Evolutionary conservation across 2,329 filamentous ascomycete genomes (phyloP), one percentile per base, ranked within the genome.

Genomic region (Fusarium acutatum): DNA sequence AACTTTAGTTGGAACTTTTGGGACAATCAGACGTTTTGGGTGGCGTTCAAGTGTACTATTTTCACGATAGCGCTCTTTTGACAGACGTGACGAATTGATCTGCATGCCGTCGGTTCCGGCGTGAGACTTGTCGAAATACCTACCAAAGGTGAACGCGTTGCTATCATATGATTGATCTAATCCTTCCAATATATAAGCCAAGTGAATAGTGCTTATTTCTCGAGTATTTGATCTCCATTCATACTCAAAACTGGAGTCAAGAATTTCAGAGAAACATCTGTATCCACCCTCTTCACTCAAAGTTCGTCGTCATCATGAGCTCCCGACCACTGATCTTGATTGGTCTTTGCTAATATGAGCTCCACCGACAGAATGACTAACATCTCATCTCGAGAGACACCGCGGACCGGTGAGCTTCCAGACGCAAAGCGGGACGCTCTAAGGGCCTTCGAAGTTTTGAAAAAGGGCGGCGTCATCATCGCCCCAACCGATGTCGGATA

Each of bases 91-190:
- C 11, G 22, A 34, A 28, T 37, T 53, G 53, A 59, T 59, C 43
- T 37, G 32, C 56, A 32, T 59, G 41, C 41, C 56, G 56, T 59
- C 20, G 1, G 32, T 37, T 59, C 56, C 56, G 56, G 20, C 10
- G 24, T 37, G 10, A 37, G 34, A 37, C 10, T 53, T 8, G 3
- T 37, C 12, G 1, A 34, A 53, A 2, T 22, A 5, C 1, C 3
- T 13, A 1, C 7, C 18, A 2, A 28, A 37, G 28, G 7, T 22
- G 5, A 22, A 5, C 0, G 14, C 20, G 5, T 2, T 5, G 2
- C 32, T 9, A 53, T 37, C 50, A 37, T 34, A 53, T 37, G 50
- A 28, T 26, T 28, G 24, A 9, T 7, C 2, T 7, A 18, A 28
- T n/a, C 10, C 1, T 11, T 5, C 9, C 14, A 13, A 14, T 20